These are phyloP conservation scores for Trypanosoma caninum DNA, from an alignment of 208 protist genomes.

Conservation along the genomic window DNA sequence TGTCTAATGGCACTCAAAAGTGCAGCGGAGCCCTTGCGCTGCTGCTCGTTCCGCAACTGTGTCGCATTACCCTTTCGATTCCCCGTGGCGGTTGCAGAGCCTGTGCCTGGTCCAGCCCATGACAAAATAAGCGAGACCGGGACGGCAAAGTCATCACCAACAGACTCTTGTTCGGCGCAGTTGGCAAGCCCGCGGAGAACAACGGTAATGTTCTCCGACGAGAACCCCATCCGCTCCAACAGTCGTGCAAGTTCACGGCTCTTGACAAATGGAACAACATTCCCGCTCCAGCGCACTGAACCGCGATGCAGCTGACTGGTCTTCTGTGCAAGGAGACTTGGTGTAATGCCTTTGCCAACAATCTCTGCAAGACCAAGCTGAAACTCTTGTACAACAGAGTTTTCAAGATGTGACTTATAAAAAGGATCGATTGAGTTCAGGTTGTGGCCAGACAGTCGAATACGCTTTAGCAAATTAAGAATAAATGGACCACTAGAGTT, in stretches of 20 bases:
- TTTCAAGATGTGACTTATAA: slow-evolving; percentile 48
- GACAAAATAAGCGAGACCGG: slow-evolving; percentile 67
- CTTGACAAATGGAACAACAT: slow-evolving; percentile 64
- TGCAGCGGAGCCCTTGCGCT: slow-evolving; percentile 13
- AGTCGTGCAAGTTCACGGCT: slow-evolving; percentile 52
- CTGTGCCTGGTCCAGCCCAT: slow-evolving; percentile 50
- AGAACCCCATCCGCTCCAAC: slow-evolving; percentile 51
- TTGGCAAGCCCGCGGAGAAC: slow-evolving; percentile 65
- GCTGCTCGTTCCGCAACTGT: slow-evolving; percentile 21
- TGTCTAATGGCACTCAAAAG: slow-evolving; percentile 25
- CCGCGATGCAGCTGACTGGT: slow-evolving; percentile 40
- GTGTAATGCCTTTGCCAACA: slow-evolving; percentile 66
- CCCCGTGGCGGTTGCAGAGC: not conserved
- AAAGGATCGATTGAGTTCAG: slow-evolving; percentile 24
- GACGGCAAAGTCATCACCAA: slow-evolving; percentile 69
- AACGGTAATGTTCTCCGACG: slow-evolving; percentile 57
- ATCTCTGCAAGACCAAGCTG: slow-evolving; percentile 56
- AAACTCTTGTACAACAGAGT: slow-evolving; percentile 46
- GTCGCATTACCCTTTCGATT: slow-evolving; percentile 7
- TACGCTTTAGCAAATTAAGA: slow-evolving; percentile 56
- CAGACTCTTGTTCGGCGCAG: slow-evolving; percentile 58
- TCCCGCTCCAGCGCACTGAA: slow-evolving; percentile 49
- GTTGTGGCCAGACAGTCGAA: slow-evolving; percentile 15
- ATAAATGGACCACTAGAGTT: slow-evolving; percentile 72
- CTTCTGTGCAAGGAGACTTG: slow-evolving; percentile 42